phyloP scores from a whole-genome alignment of 148 eudicot species.

The Amaranthus hypochondriacus region DNA sequence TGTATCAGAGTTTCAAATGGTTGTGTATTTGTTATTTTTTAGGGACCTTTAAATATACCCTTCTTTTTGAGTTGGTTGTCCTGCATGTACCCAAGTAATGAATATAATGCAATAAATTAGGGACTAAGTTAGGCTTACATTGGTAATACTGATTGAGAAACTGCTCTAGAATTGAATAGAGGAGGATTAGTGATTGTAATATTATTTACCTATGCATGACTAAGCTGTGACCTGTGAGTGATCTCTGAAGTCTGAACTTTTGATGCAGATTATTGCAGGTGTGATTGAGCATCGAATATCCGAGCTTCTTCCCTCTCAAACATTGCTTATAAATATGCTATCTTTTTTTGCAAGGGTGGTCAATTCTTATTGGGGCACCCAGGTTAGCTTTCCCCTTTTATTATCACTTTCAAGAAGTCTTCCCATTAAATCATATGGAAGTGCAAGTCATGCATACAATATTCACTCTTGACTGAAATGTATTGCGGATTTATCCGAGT shows the following conservation, averaged over 20 bases:
- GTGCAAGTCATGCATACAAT: neutral
- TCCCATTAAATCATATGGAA: neutral
- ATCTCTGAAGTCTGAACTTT: neutral
- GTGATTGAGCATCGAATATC: conserved; percentile 87
- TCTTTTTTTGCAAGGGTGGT: conserved; percentile 65
- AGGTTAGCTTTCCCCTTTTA: conserved; percentile 47
- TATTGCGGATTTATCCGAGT: neutral
- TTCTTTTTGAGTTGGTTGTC: neutral
- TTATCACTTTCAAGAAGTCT: neutral
- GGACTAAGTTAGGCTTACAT: neutral
- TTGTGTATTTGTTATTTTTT: neutral
- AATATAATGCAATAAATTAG: neutral
- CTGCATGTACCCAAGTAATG: neutral
- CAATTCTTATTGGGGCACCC: conserved; percentile 97
- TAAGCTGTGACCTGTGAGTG: conserved; percentile 7
- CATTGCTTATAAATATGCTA: conserved; percentile 68
- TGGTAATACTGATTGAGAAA: neutral
- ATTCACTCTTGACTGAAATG: neutral
- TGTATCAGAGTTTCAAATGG: no score
- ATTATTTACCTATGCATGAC: neutral
- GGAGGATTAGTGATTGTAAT: neutral
- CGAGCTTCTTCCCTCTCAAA: conserved; percentile 65
- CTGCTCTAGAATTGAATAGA: neutral
- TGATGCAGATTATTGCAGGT: conserved; percentile 89
- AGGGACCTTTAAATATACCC: neutral